Evolutionary conservation across 1,284 basidiomycete species (phyloP), one percentile per base, ranked within the genome.

Genomic region (Heliocybe sulcata): DNA sequence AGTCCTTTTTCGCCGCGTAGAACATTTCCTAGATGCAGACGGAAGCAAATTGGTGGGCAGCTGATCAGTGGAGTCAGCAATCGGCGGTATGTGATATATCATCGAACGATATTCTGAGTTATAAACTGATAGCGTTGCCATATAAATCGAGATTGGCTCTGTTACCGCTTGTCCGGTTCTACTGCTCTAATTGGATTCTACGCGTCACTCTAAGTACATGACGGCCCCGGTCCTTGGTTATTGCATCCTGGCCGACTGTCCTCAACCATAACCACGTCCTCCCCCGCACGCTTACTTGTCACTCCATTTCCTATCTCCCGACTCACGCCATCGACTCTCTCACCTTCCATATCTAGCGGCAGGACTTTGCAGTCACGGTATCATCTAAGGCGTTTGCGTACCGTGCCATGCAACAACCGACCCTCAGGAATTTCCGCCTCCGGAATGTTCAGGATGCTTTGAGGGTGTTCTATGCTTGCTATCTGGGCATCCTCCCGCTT

Each of bases 401-500:
- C 47, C 20, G 12, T 25, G 16, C 42, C 42, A 77, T 77, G 69
- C 77, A 78, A 60, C 67, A 66, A 6, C 77, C 76, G 0, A 79
- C 77, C n/a, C 74, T 71, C 64, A 74, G 68, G 42, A 66, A 64
- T 51, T 64, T 74, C 42, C 70, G 72, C 52, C 66, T 75, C 53
- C 67, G 70, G 58, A 66, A 67, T 35, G 64, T 70, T 54, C 65
- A 65, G 47, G 75, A 77, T 59, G 74, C 74, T 12, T 74, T 74
- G 57, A 60, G 71, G 56, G 65, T 77, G 55, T 76, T 77, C 63
- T 72, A 74, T 57, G 75, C 72, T 45, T 73, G 73, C 48, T 58
- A 65, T 26, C 64, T 67, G 45, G 66, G 68, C 54, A 56, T 67
- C 27, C 67, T 75, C 26, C 69, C 73, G 45, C 70, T 76, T 59